Conservation (phyloP, 805 yeast species). For the Candida broadrunensis region DNA sequence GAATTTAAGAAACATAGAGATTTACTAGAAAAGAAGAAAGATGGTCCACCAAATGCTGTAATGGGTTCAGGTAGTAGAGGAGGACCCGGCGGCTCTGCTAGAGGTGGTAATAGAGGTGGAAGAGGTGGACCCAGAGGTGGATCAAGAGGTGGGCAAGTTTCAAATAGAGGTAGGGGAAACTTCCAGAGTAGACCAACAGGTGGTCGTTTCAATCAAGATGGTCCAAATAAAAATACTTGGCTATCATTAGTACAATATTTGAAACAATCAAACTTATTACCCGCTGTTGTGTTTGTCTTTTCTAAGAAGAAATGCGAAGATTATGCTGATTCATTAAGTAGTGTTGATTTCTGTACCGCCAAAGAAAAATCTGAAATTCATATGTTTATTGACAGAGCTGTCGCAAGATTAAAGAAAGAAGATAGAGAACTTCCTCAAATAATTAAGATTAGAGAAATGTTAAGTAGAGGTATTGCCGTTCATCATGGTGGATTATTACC, state of each 20-base stretch:
- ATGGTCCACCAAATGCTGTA: slow-evolving; percentile 26
- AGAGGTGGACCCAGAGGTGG: slow-evolving; percentile 32
- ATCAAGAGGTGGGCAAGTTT: slow-evolving; percentile 26
- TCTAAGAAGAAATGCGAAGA: slow-evolving; percentile 93
- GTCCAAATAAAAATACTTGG: slow-evolving; percentile 82
- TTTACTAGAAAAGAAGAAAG: slow-evolving; percentile 42
- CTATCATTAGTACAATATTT: slow-evolving; percentile 66
- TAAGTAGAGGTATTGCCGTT: slow-evolving; percentile 90
- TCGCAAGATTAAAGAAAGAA: slow-evolving; percentile 81
- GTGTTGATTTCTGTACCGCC: slow-evolving; percentile 78
- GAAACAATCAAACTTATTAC: slow-evolving; percentile 67
- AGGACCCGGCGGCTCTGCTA: slow-evolving; percentile 42
- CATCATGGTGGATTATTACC: slow-evolving; percentile 95
- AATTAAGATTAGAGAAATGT: slow-evolving; percentile 71
- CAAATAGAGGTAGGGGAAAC: slow-evolving; percentile 11
- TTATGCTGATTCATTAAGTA: slow-evolving; percentile 74
- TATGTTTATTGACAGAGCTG: slow-evolving; percentile 89
- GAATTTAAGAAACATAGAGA: slow-evolving; percentile 64
- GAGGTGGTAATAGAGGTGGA: slow-evolving; percentile 40
- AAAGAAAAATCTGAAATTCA: slow-evolving; percentile 87
- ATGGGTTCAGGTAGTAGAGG: slow-evolving; percentile 42
- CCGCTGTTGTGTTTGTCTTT: slow-evolving; percentile 91
- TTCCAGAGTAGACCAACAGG: slow-evolving; percentile 20
- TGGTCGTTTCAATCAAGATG: slow-evolving; percentile 40
- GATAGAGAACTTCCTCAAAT: slow-evolving; percentile 95